Percentiles rank a stretch among this genome's conserved stretches.
These are phyloP conservation scores for Coniophora puteana DNA, from an alignment of 1,284 basidiomycete species.

Conservation along the genomic window DNA sequence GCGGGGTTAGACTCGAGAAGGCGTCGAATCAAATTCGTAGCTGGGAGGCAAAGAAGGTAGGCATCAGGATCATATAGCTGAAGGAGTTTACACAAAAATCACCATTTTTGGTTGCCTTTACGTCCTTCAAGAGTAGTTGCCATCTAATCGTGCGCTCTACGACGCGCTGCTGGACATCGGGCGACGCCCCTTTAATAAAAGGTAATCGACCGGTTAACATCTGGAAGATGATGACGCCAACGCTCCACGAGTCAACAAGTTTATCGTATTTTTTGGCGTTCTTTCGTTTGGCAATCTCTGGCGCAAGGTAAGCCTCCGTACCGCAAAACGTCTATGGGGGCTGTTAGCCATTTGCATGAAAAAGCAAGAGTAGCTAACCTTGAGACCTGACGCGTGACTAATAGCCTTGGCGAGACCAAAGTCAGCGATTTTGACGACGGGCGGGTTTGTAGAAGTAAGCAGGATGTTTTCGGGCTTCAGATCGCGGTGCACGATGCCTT, in stretches of 20 bases:
- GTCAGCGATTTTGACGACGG: slow-evolving; percentile 92
- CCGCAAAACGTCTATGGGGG: too few species aligned
- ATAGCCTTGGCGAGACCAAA: slow-evolving; percentile 89
- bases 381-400: too few species aligned
- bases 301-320: slow-evolving; percentile 97
- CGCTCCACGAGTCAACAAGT: slow-evolving; percentile 97
- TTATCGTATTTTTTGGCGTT: slow-evolving; percentile 89
- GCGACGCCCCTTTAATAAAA: slow-evolving; percentile 97
- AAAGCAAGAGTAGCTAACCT: too few species aligned
- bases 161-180: slow-evolving; percentile 83
- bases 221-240: slow-evolving; percentile 87
- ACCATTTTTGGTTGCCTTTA: too few species aligned
- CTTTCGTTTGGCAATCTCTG: slow-evolving; percentile 94
- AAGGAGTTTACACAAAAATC: too few species aligned
- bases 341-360: too few species aligned
- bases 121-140: too few species aligned
- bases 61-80: slow-evolving; percentile 84
- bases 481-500: slow-evolving; percentile 86
- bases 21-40: slow-evolving; percentile 71
- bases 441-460: too few species aligned
- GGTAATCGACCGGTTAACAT: slow-evolving; percentile 86
- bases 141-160: background rate
- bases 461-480: slow-evolving; percentile 94
- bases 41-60: slow-evolving; percentile 73
- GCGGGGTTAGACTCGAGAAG: slow-evolving; percentile 94